Conservation (phyloP, 192 early-diverging fungal genomes). For the Backusella luteola region DNA sequence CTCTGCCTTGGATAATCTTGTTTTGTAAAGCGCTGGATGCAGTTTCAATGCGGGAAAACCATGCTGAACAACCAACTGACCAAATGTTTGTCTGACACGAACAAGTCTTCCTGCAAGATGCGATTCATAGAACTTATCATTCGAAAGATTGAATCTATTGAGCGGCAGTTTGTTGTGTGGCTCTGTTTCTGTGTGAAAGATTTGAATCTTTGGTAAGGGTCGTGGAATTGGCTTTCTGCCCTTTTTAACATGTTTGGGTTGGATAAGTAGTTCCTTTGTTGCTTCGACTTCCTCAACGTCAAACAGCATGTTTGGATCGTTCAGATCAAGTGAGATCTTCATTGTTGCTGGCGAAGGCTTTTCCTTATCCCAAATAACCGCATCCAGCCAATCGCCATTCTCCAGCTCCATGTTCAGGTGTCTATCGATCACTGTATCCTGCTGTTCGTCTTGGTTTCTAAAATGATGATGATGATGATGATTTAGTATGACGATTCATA, state of each 20-base stretch:
- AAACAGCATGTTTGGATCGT: conserved; percentile 78
- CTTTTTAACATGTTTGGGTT: conserved; percentile 28
- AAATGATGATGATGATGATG: neutral
- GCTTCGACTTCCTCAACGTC: conserved; percentile 53
- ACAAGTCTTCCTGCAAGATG: conserved; percentile 63
- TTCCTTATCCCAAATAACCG: conserved; percentile 80
- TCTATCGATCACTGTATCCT: neutral
- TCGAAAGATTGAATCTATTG: conserved; percentile 84
- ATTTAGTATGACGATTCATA: too few species aligned
- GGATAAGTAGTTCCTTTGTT: conserved; percentile 31
- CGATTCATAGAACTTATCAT: conserved; percentile 84
- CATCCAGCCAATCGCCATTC: conserved; percentile 67
- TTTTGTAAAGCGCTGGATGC: conserved; percentile 80
- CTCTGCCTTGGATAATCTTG: conserved; percentile 76
- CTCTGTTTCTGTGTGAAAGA: conserved; percentile 52
- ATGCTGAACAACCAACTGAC: conserved; percentile 82
- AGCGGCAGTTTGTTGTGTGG: conserved; percentile 57
- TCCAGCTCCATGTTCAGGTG: conserved; percentile 62
- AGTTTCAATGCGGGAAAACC: conserved; percentile 83
- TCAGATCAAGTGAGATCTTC: conserved; percentile 59
- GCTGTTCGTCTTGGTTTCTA: neutral
- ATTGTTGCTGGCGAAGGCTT: conserved; percentile 51
- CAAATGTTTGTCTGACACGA: conserved; percentile 85
- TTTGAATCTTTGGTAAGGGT: conserved; percentile 27
- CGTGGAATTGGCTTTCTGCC: conserved; percentile 34